Evolutionary conservation across 2,329 filamentous ascomycete genomes (phyloP), one percentile per base, ranked within the genome.

Genomic region (Colletotrichum sp.): DNA sequence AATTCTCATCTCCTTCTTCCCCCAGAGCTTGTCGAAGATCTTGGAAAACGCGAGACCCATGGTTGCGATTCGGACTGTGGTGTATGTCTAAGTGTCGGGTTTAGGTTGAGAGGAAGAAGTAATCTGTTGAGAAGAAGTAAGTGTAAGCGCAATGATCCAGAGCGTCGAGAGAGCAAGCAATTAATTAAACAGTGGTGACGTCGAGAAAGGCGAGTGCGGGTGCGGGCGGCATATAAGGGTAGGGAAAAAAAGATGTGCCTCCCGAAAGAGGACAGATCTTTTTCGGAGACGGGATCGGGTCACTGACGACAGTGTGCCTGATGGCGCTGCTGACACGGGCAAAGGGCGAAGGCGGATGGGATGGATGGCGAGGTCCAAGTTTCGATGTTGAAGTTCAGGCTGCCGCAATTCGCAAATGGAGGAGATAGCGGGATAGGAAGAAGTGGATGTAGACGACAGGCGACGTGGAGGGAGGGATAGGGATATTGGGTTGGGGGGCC

Each of bases 1-100:
- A 90, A 99, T 98, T 92, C 97, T 94, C 97, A 99, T 99, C 93
- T 99, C 97, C 94, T 99, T 99, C 94, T 98, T 98, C 85, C 96
- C 96, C 94, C 95, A 98, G 88, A 99, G 92, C 90, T 94, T 93
- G 87, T 98, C 95, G 88, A 99, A 97, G 86, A 99, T 88, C 92
- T 97, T 98, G 84, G 96, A 99, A 90, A 99, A 95, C 86, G 94
- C 93, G 88, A 99, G 92, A 98, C 97, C 97, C 97, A 99, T 99
- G 88, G 88, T 96, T 90, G 91, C 91, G 90, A 88, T 86, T 84
- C 63, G 75, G 75, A 55, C 67, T 69, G 75, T 52, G 83, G 77
- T 71, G 85, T 84, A 83, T 83, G 80, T 80, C 83, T 82, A 77
- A 66, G 52, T 82, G 85, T 85, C 83, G 79, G 81, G 79, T 80